Base-by-base conservation (phyloP, 2,329 filamentous ascomycete species). In the Zymoseptoria tritici region DNA sequence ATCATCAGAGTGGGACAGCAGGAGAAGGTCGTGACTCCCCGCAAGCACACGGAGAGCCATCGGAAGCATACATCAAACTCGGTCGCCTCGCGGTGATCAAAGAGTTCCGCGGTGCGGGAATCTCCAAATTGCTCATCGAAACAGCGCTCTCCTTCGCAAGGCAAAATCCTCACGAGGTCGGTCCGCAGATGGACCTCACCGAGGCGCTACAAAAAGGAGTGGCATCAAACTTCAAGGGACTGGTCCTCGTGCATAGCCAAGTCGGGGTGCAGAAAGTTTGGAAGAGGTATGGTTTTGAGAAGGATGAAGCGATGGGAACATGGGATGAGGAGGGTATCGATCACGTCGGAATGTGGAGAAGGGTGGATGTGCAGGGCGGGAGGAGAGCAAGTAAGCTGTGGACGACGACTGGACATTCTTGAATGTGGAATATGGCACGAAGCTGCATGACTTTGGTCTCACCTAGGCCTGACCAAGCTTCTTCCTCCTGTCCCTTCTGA, bases 251-350 rank as follows among this genome's bases (percentile, higher is more conserved):
- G 22, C 92, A 97, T 77, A 89, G 91, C 2, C 91, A 96, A 76
- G 80, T 82, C 58, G 73, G 78, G 31, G 84, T 88, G 13, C 80
- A 85, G 64, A 76, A 75, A 26, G 78, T 86, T 66, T 97, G 91
- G 85, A 76, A 77, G 68, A 82, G 79, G 69, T 82, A 87, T 74
- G 91, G 91, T 0, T 97, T 96, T 73, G 75, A 79, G 62, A 78
- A 83, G 9, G 91, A 97, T 74, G 81, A 88, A 69, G 78, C 75
- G 9, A 84, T 93, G 83, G 89, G 90, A 0, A 80, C 73, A 31
- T 97, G 91, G 91, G 79, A 81, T 62, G 91, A 97, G 73, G 91
- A 94, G 70, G 90, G 88, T 3, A 93, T 96, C 57, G 79, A 83
- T 64, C 91, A 96, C 77, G 81, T 95, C 19, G 91, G 89, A 61